Conservation (phyloP, 805 yeast genomes). For the Brettanomyces anomalus region DNA sequence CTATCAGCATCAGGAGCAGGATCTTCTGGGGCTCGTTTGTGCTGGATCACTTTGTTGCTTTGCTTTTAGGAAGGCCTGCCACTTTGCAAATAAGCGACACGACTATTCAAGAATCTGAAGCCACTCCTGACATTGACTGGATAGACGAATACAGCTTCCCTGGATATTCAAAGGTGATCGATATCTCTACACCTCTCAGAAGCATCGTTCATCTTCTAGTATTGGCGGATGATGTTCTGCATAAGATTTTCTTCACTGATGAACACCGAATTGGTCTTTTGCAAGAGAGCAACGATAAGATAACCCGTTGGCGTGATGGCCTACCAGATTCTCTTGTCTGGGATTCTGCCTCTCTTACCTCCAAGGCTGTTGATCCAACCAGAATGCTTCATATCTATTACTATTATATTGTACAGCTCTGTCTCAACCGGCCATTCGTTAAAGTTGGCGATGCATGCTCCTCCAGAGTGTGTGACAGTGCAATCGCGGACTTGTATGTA, state of each 20-base stretch:
- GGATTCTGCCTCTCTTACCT: constrained; percentile 32
- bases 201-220: constrained; percentile 33
- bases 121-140: constrained; percentile 52
- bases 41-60: constrained; percentile 55
- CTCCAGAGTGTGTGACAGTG: constrained; percentile 26
- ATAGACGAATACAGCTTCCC: constrained; percentile 48
- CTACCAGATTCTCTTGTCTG: constrained; percentile 43
- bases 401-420: constrained; percentile 49
- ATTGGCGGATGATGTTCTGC: constrained; percentile 36
- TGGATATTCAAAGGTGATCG: constrained; percentile 17
- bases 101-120: constrained; percentile 49
- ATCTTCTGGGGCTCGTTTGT: constrained; percentile 61
- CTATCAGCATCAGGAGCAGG: constrained; percentile 47
- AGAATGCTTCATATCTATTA: constrained; percentile 43
- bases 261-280: neutral
- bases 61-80: constrained; percentile 51
- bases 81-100: constrained; percentile 47
- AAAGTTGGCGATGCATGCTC: constrained; percentile 22
- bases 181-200: constrained; percentile 35
- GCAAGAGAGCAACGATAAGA: constrained; percentile 3
- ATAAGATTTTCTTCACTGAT: constrained; percentile 29
- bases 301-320: constrained; percentile 35
- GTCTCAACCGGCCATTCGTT: constrained; percentile 53
- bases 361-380: constrained; percentile 42
- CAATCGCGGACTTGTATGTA: constrained; percentile 33